Percentiles rank a stretch among this genome's conserved stretches.
Evolutionary conservation across 805 yeast genomes (phyloP).

Genomic region (Tetrapisispora fleetii): DNA sequence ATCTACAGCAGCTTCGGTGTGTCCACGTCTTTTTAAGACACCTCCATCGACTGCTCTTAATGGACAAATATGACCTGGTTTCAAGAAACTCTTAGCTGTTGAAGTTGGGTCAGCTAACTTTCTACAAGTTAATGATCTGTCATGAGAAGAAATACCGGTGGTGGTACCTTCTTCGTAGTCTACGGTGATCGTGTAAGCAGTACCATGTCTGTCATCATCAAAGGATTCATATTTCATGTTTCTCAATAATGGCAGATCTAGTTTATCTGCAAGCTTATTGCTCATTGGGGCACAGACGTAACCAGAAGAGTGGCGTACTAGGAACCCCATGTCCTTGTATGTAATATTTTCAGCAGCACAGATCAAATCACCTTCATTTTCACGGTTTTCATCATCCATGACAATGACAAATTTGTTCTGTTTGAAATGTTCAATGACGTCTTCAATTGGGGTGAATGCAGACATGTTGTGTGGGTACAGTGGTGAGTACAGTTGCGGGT

Average conservation of each 20-base stretch:
- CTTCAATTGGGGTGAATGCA: conserved; percentile 20
- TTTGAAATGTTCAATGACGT: conserved; percentile 26
- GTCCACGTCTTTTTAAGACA: conserved; percentile 76
- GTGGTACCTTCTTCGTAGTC: conserved; percentile 85
- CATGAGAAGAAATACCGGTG: conserved; percentile 93
- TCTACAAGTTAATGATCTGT: conserved; percentile 75
- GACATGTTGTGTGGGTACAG: conserved; percentile 1
- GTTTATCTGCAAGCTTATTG: conserved; percentile 63
- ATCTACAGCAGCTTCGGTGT: conserved; percentile 95
- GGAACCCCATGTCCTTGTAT: conserved; percentile 83
- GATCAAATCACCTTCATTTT: conserved; percentile 94
- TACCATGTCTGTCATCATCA: conserved; percentile 78
- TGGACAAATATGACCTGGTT: conserved; percentile 94
- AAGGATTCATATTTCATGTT: conserved; percentile 22
- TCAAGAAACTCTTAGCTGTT: conserved; percentile 56
- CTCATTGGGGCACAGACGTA: conserved; percentile 88
- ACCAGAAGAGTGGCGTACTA: conserved; percentile 81
- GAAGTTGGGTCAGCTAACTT: conserved; percentile 49
- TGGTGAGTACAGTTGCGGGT: background rate
- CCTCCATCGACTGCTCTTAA: conserved; percentile 85
- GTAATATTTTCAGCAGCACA: conserved; percentile 81
- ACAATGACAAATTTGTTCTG: conserved; percentile 64
- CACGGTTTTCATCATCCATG: conserved; percentile 95
- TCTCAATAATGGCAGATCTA: conserved; percentile 71
- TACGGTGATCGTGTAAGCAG: conserved; percentile 91